A percentile compares a stretch with the other conserved stretches of the same genome.
Conservation (phyloP, 495 filamentous ascomycete species). For the Aspergillus taichungensis region DNA sequence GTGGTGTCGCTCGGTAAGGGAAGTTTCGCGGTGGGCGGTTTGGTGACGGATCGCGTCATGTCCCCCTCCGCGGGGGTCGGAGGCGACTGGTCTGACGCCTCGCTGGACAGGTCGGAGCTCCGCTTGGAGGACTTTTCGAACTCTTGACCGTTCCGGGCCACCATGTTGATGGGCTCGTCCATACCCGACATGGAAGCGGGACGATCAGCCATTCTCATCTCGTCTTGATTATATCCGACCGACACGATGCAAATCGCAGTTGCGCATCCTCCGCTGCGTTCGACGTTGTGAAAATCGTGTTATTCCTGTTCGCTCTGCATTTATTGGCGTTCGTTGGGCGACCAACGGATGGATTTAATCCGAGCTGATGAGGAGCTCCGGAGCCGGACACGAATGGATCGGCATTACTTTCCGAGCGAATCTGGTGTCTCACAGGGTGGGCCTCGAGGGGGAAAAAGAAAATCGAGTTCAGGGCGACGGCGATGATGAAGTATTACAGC, state of each 20-base stretch:
- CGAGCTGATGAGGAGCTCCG: slow-evolving; percentile 23
- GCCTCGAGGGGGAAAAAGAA: background rate
- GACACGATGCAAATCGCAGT: slow-evolving; percentile 5
- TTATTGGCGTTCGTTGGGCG: slow-evolving; percentile 3
- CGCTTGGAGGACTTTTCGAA: slow-evolving; percentile 14
- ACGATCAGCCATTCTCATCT: slow-evolving; percentile 29
- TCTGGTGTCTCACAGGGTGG: too few relatives aligned
- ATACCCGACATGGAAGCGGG: slow-evolving; percentile 23
- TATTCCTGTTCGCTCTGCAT: background rate
- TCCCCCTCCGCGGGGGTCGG: slow-evolving; percentile 19
- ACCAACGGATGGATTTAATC: slow-evolving; percentile 17
- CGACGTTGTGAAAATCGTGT: too few relatives aligned
- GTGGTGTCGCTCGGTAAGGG: slow-evolving; percentile 15
- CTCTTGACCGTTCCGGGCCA: slow-evolving; percentile 20
- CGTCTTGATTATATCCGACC: slow-evolving; percentile 6
- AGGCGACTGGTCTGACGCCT: slow-evolving; percentile 15
- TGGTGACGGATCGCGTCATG: slow-evolving; percentile 14
- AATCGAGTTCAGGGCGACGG: slow-evolving; percentile 32
- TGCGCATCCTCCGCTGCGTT: slow-evolving; percentile 10
- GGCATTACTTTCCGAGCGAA: slow-evolving; percentile 27
- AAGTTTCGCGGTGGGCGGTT: slow-evolving; percentile 22
- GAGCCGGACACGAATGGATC: slow-evolving; percentile 21
- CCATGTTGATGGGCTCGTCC: slow-evolving; percentile 21
- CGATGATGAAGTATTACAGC: slow-evolving; percentile 2
- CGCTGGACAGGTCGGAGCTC: slow-evolving; percentile 15